phyloP scores from a whole-genome alignment of 83 land plant genomes.

The Picea abies region DNA sequence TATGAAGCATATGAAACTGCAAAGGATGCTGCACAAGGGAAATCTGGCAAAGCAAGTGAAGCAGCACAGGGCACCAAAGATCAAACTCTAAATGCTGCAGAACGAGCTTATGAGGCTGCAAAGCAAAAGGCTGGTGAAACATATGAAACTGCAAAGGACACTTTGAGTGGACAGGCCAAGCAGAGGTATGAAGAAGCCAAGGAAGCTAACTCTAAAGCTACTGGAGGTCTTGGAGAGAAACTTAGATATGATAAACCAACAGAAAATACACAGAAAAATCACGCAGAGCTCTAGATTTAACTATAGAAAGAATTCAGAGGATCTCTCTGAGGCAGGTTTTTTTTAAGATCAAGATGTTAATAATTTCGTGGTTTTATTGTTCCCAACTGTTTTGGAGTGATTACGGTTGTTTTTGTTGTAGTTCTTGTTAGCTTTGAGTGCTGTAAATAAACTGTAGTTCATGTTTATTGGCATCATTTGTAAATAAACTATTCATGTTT shows the following conservation, averaged over 20 bases:
- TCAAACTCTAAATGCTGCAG: background rate
- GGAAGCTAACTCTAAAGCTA: background rate
- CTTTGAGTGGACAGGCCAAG: background rate
- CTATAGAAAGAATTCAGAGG: too few relatives aligned
- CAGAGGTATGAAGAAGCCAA: background rate
- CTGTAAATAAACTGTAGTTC: too few relatives aligned
- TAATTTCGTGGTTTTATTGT: too few relatives aligned
- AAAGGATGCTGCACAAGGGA: conserved; percentile 3
- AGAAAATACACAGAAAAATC: background rate
- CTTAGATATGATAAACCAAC: background rate
- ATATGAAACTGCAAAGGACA: conserved; percentile 11
- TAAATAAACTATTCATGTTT: too few relatives aligned
- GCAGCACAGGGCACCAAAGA: background rate
- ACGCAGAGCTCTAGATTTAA: background rate
- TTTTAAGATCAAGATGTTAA: too few relatives aligned
- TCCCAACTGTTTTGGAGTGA: too few relatives aligned
- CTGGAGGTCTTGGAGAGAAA: background rate
- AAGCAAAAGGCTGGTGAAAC: conserved; percentile 4
- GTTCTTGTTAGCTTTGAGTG: too few relatives aligned
- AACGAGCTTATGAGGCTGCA: background rate
- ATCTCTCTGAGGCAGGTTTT: too few relatives aligned
- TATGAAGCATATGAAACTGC: conserved; percentile 5
- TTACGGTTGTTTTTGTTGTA: too few relatives aligned
- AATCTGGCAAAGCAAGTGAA: background rate
- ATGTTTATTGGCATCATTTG: too few relatives aligned